These are phyloP conservation scores for Dendrobium huoshanense DNA, from an alignment of 106 monocot genomes.

Conservation along the genomic window DNA sequence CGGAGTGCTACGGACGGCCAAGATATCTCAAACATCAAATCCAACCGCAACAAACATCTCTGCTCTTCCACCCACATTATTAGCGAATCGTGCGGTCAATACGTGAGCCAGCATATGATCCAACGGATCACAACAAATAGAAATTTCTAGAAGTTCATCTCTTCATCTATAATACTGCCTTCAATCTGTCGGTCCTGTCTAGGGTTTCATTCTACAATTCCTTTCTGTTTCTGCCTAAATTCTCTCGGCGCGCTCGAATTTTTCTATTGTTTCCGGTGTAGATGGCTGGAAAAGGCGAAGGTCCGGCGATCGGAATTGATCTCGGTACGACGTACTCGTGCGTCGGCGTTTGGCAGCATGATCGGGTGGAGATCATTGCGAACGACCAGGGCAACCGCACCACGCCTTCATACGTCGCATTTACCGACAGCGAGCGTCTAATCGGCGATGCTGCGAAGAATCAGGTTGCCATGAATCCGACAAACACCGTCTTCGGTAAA, in stretches of 20 bases:
- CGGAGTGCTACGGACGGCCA: not conserved
- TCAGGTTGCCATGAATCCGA: slow-evolving; percentile 48
- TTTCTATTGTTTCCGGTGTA: not conserved
- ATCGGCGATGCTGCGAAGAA: slow-evolving; percentile 45
- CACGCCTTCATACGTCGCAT: slow-evolving; percentile 16
- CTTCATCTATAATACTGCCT: not conserved
- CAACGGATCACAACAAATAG: not conserved
- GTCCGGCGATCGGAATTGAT: slow-evolving; percentile 7
- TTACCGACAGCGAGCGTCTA: slow-evolving; percentile 33
- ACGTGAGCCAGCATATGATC: not conserved
- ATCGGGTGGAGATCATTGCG: slow-evolving; percentile 22
- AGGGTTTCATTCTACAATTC: not conserved
- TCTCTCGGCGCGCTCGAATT: not conserved
- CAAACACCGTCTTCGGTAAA: slow-evolving; percentile 39
- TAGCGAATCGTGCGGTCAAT: not conserved
- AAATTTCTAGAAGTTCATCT: not conserved
- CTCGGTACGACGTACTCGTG: not conserved
- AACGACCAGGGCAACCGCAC: slow-evolving; percentile 24
- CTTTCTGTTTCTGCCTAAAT: not conserved
- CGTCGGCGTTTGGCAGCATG: slow-evolving; percentile 17
- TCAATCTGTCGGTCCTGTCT: not conserved
- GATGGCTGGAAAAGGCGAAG: slow-evolving; percentile 12
- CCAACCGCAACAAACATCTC: not conserved
- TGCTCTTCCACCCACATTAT: not conserved
- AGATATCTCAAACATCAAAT: not conserved